phyloP scores from a whole-genome alignment of 257 asterid genomes.

The Nemophila menziesii region DNA sequence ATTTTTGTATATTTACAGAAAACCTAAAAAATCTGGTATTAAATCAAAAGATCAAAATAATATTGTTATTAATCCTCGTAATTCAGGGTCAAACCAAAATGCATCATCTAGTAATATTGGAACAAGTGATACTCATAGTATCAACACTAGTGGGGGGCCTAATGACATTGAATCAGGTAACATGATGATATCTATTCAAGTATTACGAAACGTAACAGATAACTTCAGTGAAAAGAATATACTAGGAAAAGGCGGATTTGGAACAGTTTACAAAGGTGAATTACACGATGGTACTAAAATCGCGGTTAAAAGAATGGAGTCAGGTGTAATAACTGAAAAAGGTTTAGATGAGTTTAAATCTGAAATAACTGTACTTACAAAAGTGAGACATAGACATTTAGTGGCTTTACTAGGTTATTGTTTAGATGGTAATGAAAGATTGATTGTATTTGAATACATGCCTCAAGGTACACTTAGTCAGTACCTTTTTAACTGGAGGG shows the following conservation, averaged over 20 bases:
- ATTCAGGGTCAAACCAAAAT: slow-evolving; percentile 72
- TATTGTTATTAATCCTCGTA: slow-evolving; percentile 69
- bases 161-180: slow-evolving; percentile 69
- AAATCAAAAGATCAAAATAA: slow-evolving; percentile 65
- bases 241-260: slow-evolving; percentile 82
- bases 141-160: slow-evolving; percentile 43
- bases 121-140: slow-evolving; percentile 44
- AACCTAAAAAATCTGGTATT: slow-evolving; percentile 38
- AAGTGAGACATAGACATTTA: slow-evolving; percentile 82
- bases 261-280: slow-evolving; percentile 83
- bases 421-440: slow-evolving; percentile 82
- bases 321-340: slow-evolving; percentile 66
- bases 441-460: slow-evolving; percentile 83
- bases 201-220: slow-evolving; percentile 64
- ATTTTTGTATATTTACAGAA: too few species aligned
- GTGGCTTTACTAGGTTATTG: slow-evolving; percentile 93
- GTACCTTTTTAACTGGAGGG: slow-evolving; percentile 66
- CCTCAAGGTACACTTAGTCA: slow-evolving; percentile 86
- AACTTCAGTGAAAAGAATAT: slow-evolving; percentile 60
- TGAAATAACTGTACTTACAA: slow-evolving; percentile 82
- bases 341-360: slow-evolving; percentile 76
- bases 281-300: slow-evolving; percentile 85
- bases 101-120: slow-evolving; percentile 78
- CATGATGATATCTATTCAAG: slow-evolving; percentile 87
- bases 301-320: slow-evolving; percentile 92